Evolutionary conservation across 768 basidiomycete species (phyloP), one percentile per base, ranked within the genome.

Genomic region (Pluteus cervinus): DNA sequence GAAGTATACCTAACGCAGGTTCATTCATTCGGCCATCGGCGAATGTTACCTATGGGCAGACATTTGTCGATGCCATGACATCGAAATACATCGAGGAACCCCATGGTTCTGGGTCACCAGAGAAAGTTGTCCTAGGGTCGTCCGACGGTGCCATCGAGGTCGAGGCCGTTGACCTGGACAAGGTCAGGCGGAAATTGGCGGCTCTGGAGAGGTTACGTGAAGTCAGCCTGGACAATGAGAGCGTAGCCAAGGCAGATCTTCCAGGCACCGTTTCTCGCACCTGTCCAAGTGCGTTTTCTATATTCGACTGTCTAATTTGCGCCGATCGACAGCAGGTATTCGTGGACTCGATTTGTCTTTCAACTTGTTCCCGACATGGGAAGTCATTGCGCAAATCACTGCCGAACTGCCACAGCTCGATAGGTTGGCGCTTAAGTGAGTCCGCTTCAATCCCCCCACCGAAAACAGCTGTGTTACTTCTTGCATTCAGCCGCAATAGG

Each of bases 61-160:
- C 86, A 1, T 94, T 97, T 58, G 62, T 88, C 17, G 55, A 75
- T 9, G 90, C 91, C 5, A 63, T 97, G 47, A 58, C 62, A 22
- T 62, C 75, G 25, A 90, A 92, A 58, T 98, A 98, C 55, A 64
- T 86, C 42, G 86, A 88, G 46, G 37, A 58, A 16, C 63, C 65
- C 24, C 77, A 74, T 47, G 76, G 75, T 7, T 60, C 66, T 8
- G 54, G 54, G 28, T 60, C 69, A 24, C 66, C 68, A 36, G 85
- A 92, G 57, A 76, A 60, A 17, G 71, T 89, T 29, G 45, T 79
- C 8, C 67, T 94, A 18, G 90, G 90, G 20, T 88, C 87, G 2
- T 93, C 92, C 16, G 71, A 75, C 35, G 85, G 86, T 20, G 68
- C 76, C 4, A 92, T 98, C 46, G 66, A 83, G 46, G 87, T 98